Evolutionary conservation across 2,329 filamentous ascomycete species (phyloP).

Genomic region (Aureobasidium namibiae): DNA sequence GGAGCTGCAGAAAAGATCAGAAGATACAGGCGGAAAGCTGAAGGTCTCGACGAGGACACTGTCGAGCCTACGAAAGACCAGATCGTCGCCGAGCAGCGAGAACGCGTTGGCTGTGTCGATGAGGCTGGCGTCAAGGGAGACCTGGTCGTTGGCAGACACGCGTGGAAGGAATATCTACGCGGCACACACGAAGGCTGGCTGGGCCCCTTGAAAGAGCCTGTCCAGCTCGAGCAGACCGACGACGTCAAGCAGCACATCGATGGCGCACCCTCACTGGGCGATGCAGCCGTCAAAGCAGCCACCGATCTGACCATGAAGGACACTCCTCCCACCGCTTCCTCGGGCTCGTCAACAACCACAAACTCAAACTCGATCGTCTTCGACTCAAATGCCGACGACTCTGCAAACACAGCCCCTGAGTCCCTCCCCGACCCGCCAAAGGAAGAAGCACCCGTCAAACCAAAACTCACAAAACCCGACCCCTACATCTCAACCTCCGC

Average conservation of each 20-base stretch:
- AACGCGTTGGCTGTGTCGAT: slow-evolving; percentile 58
- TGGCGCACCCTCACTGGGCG: slow-evolving; percentile 20
- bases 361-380: slow-evolving; percentile 15
- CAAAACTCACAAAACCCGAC: slow-evolving; percentile 51
- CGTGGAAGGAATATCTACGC: slow-evolving; percentile 95
- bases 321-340: slow-evolving; percentile 18
- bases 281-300: slow-evolving; percentile 22
- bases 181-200: slow-evolving; percentile 96
- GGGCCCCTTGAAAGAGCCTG: slow-evolving; percentile 64
- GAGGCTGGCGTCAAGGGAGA: slow-evolving; percentile 73
- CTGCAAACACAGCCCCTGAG: slow-evolving; percentile 9
- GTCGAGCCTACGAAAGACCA: slow-evolving; percentile 44
- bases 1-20: slow-evolving; percentile 81
- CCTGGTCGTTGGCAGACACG: slow-evolving; percentile 78
- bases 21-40: slow-evolving; percentile 48
- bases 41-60: slow-evolving; percentile 50
- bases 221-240: slow-evolving; percentile 16
- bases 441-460: slow-evolving; percentile 36
- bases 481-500: slow-evolving; percentile 67
- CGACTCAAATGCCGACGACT: slow-evolving; percentile 12
- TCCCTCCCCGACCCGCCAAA: slow-evolving; percentile 20
- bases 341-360: slow-evolving; percentile 22
- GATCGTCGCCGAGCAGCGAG: slow-evolving; percentile 55
- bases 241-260: slow-evolving; percentile 15
- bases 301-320: slow-evolving; percentile 14